These are phyloP conservation scores for Hymenochaete sp. DNA, from an alignment of 1,284 basidiomycete genomes.

Conservation along the genomic window DNA sequence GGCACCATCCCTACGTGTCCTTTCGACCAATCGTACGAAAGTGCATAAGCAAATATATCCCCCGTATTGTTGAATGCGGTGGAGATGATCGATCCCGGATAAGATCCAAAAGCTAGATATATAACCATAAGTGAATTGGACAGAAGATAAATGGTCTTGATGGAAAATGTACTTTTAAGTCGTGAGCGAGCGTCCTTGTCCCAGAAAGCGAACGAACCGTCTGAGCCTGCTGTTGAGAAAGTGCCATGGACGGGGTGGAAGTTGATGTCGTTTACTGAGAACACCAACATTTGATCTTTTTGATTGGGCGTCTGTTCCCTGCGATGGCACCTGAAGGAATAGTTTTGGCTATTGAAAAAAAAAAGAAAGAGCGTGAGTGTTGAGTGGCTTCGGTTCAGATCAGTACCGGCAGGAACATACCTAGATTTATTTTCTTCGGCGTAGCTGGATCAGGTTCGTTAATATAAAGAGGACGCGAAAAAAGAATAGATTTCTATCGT, in stretches of 20 bases:
- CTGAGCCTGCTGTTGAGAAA: slow-evolving; percentile 78
- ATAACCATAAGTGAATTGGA: slow-evolving; percentile 15
- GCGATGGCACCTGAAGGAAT: slow-evolving; percentile 95
- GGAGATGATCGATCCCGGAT: slow-evolving; percentile 60
- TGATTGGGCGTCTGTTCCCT: slow-evolving; percentile 55
- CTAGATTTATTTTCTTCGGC: slow-evolving; percentile 68
- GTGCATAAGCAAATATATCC: slow-evolving; percentile 82
- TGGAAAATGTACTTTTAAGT: slow-evolving; percentile 62
- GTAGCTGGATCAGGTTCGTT: slow-evolving; percentile 40
- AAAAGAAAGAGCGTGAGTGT: too few species aligned
- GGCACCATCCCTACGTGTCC: slow-evolving; percentile 83
- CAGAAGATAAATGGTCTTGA: not conserved
- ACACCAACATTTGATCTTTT: slow-evolving; percentile 78
- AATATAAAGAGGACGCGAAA: not conserved
- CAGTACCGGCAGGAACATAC: slow-evolving; percentile 32
- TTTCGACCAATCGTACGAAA: slow-evolving; percentile 88
- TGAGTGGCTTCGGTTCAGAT: not conserved
- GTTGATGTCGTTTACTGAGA: slow-evolving; percentile 83
- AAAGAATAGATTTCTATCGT: slow-evolving; percentile 3
- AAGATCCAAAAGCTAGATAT: slow-evolving; percentile 57
- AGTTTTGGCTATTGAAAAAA: slow-evolving; percentile 56
- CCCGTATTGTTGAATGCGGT: slow-evolving; percentile 80
- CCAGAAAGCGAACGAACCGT: slow-evolving; percentile 82
- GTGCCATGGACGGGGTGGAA: slow-evolving; percentile 93
- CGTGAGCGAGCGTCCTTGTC: slow-evolving; percentile 85